Evolutionary conservation across 176 grass and related monocot genomes (phyloP).

Genomic region (Zizania latifolia): DNA sequence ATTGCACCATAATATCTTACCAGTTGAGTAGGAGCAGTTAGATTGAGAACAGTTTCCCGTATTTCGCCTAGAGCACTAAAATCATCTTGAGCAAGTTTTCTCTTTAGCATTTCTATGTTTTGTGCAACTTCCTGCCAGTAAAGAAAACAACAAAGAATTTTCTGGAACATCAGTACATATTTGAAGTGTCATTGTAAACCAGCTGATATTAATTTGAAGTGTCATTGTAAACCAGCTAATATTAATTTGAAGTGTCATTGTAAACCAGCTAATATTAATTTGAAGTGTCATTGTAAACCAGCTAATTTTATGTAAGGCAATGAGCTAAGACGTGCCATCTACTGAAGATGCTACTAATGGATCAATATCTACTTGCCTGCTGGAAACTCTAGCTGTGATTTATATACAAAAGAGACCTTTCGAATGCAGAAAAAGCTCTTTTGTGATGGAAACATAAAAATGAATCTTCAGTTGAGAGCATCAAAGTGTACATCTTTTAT

Average conservation of each 20-base stretch:
- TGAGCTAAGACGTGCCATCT: not conserved
- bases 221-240: slow-evolving; percentile 3
- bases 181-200: not conserved
- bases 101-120: slow-evolving; percentile 61
- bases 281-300: not conserved
- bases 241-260: not conserved
- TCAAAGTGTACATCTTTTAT: not conserved
- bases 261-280: slow-evolving; percentile 7
- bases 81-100: slow-evolving; percentile 56
- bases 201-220: not conserved
- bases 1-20: slow-evolving; percentile 39
- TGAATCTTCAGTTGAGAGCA: not conserved
- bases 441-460: slow-evolving; percentile 12
- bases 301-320: not conserved
- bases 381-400: not conserved
- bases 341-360: not conserved
- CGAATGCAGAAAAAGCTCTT: not conserved
- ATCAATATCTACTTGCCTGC: not conserved
- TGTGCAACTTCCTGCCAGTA: slow-evolving; percentile 60
- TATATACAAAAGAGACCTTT: not conserved
- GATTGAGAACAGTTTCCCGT: slow-evolving; percentile 57
- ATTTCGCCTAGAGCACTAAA: slow-evolving; percentile 72
- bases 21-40: slow-evolving; percentile 59
- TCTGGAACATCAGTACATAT: not conserved
- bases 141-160: slow-evolving; percentile 8